phyloP scores from a whole-genome alignment of 2,329 filamentous ascomycete genomes.

The Sporothrix dimorphospora region DNA sequence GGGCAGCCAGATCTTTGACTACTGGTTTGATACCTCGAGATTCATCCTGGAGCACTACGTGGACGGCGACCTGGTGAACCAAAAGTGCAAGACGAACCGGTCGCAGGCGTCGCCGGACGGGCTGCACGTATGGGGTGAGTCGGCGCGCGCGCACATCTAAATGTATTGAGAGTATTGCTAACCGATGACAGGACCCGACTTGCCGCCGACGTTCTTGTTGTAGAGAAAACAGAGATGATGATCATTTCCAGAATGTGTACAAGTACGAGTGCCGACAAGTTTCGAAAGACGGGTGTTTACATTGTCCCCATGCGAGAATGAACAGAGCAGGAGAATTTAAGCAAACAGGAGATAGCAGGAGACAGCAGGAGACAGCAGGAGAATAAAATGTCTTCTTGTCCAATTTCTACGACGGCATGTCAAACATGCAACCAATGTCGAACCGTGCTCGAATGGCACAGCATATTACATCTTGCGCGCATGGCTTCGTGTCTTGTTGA shows the following conservation, averaged over 20 bases:
- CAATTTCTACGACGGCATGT: neutral
- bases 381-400: neutral
- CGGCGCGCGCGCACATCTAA: too few species aligned
- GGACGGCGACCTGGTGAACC: slow-evolving; percentile 68
- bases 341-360: neutral
- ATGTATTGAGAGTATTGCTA: neutral
- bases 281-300: neutral
- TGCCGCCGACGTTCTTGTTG: slow-evolving; percentile 31
- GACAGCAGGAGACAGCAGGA: neutral
- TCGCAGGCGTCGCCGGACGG: slow-evolving; percentile 47
- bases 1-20: slow-evolving; percentile 73
- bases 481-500: neutral
- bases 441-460: neutral
- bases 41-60: slow-evolving; percentile 73
- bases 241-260: neutral
- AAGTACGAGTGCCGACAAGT: neutral
- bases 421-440: neutral
- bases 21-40: slow-evolving; percentile 66
- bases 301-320: neutral
- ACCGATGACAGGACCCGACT: slow-evolving; percentile 27
- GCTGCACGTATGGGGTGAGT: slow-evolving; percentile 50
- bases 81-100: slow-evolving; percentile 53
- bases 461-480: neutral
- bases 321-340: neutral
- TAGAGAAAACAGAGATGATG: neutral